Evolutionary conservation across 345 rosid genomes (phyloP), one percentile per base, ranked within the genome.

Genomic region (Clarkia xantiana): DNA sequence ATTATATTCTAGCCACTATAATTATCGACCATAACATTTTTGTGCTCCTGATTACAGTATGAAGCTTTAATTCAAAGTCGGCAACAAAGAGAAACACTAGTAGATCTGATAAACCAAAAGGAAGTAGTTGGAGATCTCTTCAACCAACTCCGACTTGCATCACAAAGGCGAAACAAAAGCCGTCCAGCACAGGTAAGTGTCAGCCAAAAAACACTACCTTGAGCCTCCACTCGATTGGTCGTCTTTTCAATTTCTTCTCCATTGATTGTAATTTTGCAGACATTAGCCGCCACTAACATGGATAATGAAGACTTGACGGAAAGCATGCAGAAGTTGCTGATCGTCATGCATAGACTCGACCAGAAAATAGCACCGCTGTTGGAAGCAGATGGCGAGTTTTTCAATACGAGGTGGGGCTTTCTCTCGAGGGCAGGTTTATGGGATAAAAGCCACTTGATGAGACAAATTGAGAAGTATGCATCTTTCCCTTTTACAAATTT

Each of bases 401-500:
- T 90, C 71, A 90, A 73, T 62, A 72, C 63, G 72, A 89, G 95
- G 78, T 86, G 97, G 97, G 97, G 94, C 38, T 90, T 62, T 67
- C 91, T 90, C 45, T 86, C 97, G 0, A 86, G 97, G 9, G 97
- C 95, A 0, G 95, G 84, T 43, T 67, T 89, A 52, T 89, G 97
- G 95, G 91, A 89, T 58, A 85, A 89, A 76, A 89, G 95, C 75
- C 97, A 89, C 52, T 73, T 89, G 76, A 85, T 85, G 94, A 73
- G 88, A 68, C 97, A 89, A 67, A 80, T 85, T 20, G 97, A 85
- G 69, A 89, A 89, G 97, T 89, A 78, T 1, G 64, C 49, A 0
- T 6, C 22, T 58, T 53, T 23, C 14, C 49, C 51, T 45, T 22
- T 29, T 1, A 1, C 18, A 47, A 9, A 11, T 38, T 38, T 22